A percentile compares a stretch with the other conserved stretches of the same genome.
phyloP scores from a whole-genome alignment of 345 rosid species.

The Syzygium jambos region DNA sequence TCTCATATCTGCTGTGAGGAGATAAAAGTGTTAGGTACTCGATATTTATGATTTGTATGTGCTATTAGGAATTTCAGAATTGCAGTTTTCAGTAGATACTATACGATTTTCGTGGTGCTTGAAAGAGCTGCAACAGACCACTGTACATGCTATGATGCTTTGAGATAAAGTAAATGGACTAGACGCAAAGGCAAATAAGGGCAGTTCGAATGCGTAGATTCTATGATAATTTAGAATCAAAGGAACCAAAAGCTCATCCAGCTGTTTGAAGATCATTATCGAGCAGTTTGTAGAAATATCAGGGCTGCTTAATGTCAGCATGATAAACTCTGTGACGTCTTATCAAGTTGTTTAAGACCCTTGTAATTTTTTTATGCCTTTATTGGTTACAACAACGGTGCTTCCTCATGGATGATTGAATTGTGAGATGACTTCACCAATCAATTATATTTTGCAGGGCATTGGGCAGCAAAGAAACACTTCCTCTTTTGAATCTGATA shows the following conservation, averaged over 20 bases:
- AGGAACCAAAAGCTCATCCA: neutral
- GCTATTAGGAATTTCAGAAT: neutral
- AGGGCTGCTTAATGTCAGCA: neutral
- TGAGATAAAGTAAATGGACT: neutral
- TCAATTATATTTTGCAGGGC: slow-evolving; percentile 26
- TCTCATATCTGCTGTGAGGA: neutral
- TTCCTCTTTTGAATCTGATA: slow-evolving; percentile 35
- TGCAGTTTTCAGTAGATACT: neutral
- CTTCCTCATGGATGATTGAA: neutral
- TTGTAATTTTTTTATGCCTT: neutral
- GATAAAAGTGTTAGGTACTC: neutral
- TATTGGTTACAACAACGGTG: neutral
- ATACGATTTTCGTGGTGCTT: neutral
- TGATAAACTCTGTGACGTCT: neutral
- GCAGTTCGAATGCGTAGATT: neutral
- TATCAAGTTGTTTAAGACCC: neutral
- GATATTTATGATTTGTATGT: neutral
- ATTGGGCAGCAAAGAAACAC: slow-evolving; percentile 29
- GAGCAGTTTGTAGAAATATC: neutral
- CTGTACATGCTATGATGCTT: neutral
- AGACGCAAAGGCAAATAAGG: neutral
- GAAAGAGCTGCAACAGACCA: neutral
- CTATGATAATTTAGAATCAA: neutral
- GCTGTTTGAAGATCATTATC: neutral
- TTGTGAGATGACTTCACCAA: neutral